These are phyloP conservation scores for Coemansia sp. DNA, from an alignment of 192 early-diverging fungal species.

Conservation along the genomic window DNA sequence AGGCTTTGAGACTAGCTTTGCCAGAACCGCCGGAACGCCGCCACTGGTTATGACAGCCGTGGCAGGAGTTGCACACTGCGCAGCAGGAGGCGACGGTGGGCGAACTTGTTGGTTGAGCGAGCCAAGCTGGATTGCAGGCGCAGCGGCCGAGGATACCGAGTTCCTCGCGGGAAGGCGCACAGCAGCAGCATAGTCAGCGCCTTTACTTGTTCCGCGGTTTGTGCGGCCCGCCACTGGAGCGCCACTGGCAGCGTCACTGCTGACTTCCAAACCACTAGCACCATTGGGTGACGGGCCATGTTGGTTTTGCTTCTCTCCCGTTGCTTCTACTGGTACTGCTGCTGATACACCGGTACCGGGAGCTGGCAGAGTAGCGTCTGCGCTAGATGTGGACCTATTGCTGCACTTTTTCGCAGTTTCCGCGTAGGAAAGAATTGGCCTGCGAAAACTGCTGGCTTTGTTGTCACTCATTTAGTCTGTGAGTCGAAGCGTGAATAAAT, in stretches of 20 bases:
- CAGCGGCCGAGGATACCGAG: conserved; percentile 18
- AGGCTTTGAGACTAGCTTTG: conserved; percentile 37
- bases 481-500: neutral
- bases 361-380: neutral
- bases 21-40: conserved; percentile 34
- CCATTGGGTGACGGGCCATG: conserved; percentile 30
- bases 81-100: conserved; percentile 32
- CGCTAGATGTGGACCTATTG: neutral
- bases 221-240: neutral
- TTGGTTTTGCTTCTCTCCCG: conserved; percentile 22
- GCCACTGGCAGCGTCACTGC: neutral
- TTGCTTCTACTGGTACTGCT: conserved; percentile 6
- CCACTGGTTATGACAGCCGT: conserved; percentile 38
- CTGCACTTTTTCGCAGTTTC: neutral
- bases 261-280: neutral
- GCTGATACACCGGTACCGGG: neutral
- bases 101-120: conserved; percentile 44
- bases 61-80: conserved; percentile 1
- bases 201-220: neutral
- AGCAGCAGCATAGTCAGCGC: conserved; percentile 8
- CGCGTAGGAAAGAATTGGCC: neutral
- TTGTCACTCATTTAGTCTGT: neutral
- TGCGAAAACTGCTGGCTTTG: neutral
- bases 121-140: conserved; percentile 54
- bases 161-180: conserved; percentile 46